These are phyloP conservation scores for Anthracocystis panici-leucophaei DNA, from an alignment of 1,284 basidiomycete genomes.

Conservation along the genomic window DNA sequence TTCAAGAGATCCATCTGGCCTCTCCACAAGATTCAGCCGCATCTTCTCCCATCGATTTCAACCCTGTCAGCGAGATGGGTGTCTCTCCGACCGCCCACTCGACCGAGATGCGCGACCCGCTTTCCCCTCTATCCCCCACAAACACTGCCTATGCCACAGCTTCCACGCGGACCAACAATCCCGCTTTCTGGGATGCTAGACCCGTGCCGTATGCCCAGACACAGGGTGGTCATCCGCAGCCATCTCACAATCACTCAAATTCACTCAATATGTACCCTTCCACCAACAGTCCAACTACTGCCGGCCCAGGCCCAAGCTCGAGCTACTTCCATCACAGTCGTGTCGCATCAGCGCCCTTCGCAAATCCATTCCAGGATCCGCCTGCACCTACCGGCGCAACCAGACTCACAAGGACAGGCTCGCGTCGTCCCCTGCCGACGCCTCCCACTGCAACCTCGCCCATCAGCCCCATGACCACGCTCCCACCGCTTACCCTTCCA, in stretches of 20 bases:
- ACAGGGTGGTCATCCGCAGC: not conserved
- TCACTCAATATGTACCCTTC: slow-evolving; percentile 12
- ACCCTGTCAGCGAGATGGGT: slow-evolving; percentile 15
- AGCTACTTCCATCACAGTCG: slow-evolving; percentile 17
- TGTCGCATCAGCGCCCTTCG: slow-evolving; percentile 6
- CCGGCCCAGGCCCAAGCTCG: not conserved
- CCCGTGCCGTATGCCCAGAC: not conserved
- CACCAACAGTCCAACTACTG: not conserved
- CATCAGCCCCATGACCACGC: slow-evolving; percentile 9
- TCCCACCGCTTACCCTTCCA: not conserved
- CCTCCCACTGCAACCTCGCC: slow-evolving; percentile 28
- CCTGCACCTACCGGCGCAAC: slow-evolving; percentile 1
- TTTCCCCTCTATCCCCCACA: slow-evolving; percentile 22
- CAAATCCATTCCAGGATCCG: slow-evolving; percentile 28
- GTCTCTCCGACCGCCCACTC: slow-evolving; percentile 11
- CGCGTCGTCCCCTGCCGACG: slow-evolving; percentile 33
- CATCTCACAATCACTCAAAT: slow-evolving; percentile 14
- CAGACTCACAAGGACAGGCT: slow-evolving; percentile 13
- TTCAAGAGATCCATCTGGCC: slow-evolving; percentile 27
- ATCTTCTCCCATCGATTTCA: slow-evolving; percentile 13
- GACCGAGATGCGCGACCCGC: slow-evolving; percentile 12
- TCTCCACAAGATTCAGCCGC: slow-evolving; percentile 3
- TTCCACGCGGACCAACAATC: not conserved
- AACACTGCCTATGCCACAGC: slow-evolving; percentile 24
- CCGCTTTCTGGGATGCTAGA: slow-evolving; percentile 9